Percentiles rank a stretch among this genome's conserved stretches.
These are phyloP conservation scores for Mallotus japonicus DNA, from an alignment of 441 rosid species.

Conservation along the genomic window DNA sequence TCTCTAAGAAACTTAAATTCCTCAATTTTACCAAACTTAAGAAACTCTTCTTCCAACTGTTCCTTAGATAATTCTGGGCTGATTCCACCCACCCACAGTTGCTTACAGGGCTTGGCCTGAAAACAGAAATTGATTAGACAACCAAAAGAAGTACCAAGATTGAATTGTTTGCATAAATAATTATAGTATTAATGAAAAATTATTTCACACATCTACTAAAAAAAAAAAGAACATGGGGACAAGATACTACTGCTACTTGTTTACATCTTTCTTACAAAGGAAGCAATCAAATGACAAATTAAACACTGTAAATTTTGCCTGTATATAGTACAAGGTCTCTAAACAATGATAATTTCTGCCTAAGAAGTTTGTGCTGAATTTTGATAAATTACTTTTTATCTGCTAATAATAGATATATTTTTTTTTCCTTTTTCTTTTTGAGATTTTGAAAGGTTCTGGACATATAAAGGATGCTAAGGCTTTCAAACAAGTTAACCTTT, in stretches of 20 bases:
- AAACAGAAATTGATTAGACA: constrained; percentile 19
- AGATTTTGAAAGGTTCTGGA: not conserved
- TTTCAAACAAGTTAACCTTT: not conserved
- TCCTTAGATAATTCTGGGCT: constrained; percentile 62
- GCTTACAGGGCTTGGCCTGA: constrained; percentile 84
- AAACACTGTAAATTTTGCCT: not conserved
- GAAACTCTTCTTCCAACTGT: constrained; percentile 71
- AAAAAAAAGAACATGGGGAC: not conserved
- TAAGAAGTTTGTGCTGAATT: not conserved
- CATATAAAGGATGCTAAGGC: not conserved
- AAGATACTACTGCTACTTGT: too few relatives aligned
- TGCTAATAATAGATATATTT: not conserved
- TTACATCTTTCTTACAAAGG: not conserved
- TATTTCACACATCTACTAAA: not conserved
- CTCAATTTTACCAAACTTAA: constrained; percentile 73
- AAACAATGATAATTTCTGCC: not conserved
- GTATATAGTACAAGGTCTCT: not conserved
- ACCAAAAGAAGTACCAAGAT: not conserved
- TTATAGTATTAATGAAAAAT: not conserved
- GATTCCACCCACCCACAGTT: constrained; percentile 93
- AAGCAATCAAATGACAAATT: not conserved
- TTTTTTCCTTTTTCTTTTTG: not conserved
- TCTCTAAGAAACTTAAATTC: constrained; percentile 78
- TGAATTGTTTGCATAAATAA: too few relatives aligned
- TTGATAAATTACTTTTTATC: not conserved